Percentiles rank a stretch among this genome's conserved stretches.
Conservation (phyloP, 805 yeast genomes). For the Nakazawaea siamensis region DNA sequence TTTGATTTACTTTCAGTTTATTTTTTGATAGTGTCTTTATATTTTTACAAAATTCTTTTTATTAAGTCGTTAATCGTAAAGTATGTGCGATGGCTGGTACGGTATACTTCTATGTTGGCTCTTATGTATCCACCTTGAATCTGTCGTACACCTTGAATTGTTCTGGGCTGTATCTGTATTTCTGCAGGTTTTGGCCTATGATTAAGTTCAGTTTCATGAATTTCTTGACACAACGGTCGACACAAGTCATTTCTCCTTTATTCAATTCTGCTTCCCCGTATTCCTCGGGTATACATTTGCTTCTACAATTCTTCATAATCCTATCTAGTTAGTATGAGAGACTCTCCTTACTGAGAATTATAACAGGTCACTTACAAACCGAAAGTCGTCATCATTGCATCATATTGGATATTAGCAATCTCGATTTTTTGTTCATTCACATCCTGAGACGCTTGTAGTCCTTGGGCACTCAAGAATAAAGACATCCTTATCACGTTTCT, state of each 20-base stretch:
- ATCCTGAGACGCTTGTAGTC: constrained; percentile 35
- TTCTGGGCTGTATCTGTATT: constrained; percentile 36
- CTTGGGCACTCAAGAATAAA: constrained; percentile 40
- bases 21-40: no score
- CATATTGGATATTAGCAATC: constrained; percentile 60
- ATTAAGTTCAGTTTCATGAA: constrained; percentile 65
- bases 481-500: no score
- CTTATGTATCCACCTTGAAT: no score
- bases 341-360: background rate
- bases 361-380: constrained; percentile 30
- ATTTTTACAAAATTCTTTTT: no score
- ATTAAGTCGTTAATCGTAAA: no score
- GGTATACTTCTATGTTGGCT: no score
- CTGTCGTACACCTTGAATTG: constrained; percentile 33
- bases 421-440: constrained; percentile 54
- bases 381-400: constrained; percentile 52
- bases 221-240: constrained; percentile 82
- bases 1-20: no score
- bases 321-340: constrained; percentile 15
- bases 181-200: constrained; percentile 45
- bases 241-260: constrained; percentile 77
- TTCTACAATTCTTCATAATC: constrained; percentile 53
- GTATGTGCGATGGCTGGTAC: no score
- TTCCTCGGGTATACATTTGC: constrained; percentile 78
- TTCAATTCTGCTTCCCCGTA: constrained; percentile 79